Evolutionary conservation across 768 basidiomycete species (phyloP), one percentile per base, ranked within the genome.

Genomic region (Collybia nuda): DNA sequence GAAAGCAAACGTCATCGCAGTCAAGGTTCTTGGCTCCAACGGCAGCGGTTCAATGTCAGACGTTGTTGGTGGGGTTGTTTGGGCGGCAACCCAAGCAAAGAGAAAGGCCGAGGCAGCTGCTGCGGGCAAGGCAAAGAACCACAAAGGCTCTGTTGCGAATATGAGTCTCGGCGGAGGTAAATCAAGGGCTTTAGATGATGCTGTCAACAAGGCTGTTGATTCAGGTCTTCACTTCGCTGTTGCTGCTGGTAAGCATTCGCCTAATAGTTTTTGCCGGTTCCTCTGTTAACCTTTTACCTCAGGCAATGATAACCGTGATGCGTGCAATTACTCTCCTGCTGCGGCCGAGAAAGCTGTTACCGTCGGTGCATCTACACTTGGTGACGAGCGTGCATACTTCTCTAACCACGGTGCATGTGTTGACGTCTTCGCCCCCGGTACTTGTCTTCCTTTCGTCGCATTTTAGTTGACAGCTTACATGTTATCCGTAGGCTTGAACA

Each of bases 121-220:
- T 24, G 93, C 90, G 17, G 89, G 91, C 47, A 85, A 80, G 73
- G 88, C 87, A 48, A 72, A 71, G 39, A 32, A 32, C 14, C 90
- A 96, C 80, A 95, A 93, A 75, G 97, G 97, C 19, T 93, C 93
- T 15, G 93, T 95, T 47, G 91, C 88, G 44, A 96, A 96, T 79
- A 97, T 99, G 97, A 90, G 87, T 66, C 86, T 99, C 46, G 97
- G 97, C 55, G 97, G 97, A 61, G 92, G 93, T 52, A 96, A 95
- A 75, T 92, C 90, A 5, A 78, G 73, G 18, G 81, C 90, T 28
- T 79, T 98, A 45, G 93, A 99, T 55, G 77, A 78, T 19, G 84
- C 87, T 45, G 93, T 99, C 54, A 85, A 98, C 73, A 74, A 72
- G 44, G 93, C 97, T 40, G 92, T 96, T 48, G 79, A 82, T 7